Base-by-base conservation (phyloP, 495 filamentous ascomycete species). In the Amniculicola lignicola region DNA sequence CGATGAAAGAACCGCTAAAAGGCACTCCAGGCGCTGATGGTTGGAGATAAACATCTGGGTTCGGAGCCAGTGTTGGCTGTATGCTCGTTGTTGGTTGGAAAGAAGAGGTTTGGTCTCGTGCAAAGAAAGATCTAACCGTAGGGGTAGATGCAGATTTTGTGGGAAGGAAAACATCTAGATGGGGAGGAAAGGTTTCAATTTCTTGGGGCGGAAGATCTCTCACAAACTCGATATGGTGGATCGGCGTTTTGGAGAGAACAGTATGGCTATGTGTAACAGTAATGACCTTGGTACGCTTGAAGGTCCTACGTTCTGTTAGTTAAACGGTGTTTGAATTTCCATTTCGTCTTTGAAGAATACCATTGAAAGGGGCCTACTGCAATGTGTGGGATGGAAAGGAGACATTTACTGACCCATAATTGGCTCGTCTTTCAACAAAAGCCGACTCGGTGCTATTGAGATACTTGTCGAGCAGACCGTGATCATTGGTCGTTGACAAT, bases 1-100 rank as follows among this genome's bases (percentile, higher is more conserved):
- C 16, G 6, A 11, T 7, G 37, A 41, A 19, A 6, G 9, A 41
- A 6, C 6, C 10, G 37, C 37, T 10, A 11, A 16, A 6, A 11
- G 37, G 37, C 37, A 18, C 16, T 7, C 9, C 18, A 6, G 37
- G 16, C 6, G 37, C 37, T 19, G 37, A 11, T 41, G 29, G 5
- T 16, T 50, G 46, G 4, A 50, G 46, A 36, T 50, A 50, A 2
- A 15, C 27, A 22, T 22, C 24, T 12, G 46, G 28, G 18, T 36
- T 18, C 27, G 46, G 46, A n/a, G 46, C 46, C 11, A n/a, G n/a
- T 9, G 29, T n/a, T 9, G 29, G n/a, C 9, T 9, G 7, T 33
- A n/a, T 33, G 29, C 9, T 33, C 29, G n/a, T n/a, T 33, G 29
- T 33, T 33, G 29, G n/a, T 33, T 33, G 29, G 9, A 33, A 33